A percentile compares a stretch with the other conserved stretches of the same genome.
These are phyloP conservation scores for Sporobolus alterniflorus DNA, from an alignment of 202 grass and related monocot genomes.

Conservation along the genomic window DNA sequence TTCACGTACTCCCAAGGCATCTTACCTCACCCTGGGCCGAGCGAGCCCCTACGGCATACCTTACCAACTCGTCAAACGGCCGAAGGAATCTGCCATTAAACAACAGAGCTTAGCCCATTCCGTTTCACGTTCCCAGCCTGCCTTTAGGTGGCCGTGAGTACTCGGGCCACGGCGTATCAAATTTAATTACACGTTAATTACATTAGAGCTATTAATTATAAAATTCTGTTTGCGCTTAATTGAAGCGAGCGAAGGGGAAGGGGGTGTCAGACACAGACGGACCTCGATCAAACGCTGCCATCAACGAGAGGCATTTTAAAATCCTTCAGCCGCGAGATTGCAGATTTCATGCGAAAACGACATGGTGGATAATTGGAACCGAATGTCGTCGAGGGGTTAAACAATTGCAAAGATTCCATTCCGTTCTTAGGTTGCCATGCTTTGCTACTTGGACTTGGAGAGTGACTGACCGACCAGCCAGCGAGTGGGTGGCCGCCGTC, in stretches of 20 bases:
- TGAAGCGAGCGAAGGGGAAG: not conserved
- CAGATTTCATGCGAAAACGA: constrained; percentile 46
- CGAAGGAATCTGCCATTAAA: constrained; percentile 28
- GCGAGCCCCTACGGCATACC: not conserved
- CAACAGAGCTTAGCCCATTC: not conserved
- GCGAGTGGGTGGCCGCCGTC: not conserved
- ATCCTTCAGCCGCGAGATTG: constrained; percentile 16
- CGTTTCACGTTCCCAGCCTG: not conserved
- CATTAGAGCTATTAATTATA: not conserved
- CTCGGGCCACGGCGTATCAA: not conserved
- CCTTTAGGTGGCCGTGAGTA: constrained; percentile 37
- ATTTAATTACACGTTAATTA: not conserved
- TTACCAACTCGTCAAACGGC: not conserved
- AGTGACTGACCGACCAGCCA: not conserved
- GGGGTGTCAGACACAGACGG: not conserved
- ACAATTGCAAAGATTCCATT: constrained; percentile 61
- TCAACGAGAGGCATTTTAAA: not conserved
- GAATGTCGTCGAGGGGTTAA: constrained; percentile 28
- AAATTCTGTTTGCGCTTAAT: constrained; percentile 17
- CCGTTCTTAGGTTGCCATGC: constrained; percentile 32
- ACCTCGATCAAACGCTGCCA: constrained; percentile 25
- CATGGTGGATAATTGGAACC: constrained; percentile 28
- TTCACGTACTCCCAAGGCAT: constrained; percentile 15
- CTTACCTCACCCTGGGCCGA: constrained; percentile 4
- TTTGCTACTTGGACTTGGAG: not conserved